These are phyloP conservation scores for Gynandropsis gynandra DNA, from an alignment of 345 rosid species.

Conservation along the genomic window DNA sequence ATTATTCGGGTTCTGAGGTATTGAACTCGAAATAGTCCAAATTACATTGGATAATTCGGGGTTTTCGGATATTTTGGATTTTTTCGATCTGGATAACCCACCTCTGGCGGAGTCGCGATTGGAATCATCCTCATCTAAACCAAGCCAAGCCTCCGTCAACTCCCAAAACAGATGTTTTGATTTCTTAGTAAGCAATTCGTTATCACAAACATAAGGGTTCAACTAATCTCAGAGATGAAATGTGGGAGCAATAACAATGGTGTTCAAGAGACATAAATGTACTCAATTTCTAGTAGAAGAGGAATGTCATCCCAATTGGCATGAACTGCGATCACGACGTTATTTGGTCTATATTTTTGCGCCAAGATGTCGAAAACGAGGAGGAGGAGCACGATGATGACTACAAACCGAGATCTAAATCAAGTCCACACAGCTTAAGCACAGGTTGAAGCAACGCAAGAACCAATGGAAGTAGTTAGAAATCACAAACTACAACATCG, in stretches of 20 bases:
- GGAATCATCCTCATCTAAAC: constrained; percentile 31
- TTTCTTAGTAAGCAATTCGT: constrained; percentile 82
- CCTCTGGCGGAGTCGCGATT: constrained; percentile 66
- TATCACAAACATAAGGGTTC: constrained; percentile 20
- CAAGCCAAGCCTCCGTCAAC: constrained; percentile 67
- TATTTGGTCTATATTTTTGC: constrained; percentile 63
- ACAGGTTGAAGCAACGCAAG: too few relatives aligned
- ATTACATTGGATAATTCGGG: too few relatives aligned
- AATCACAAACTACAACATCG: too few relatives aligned
- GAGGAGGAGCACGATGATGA: constrained; percentile 33
- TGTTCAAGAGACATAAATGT: constrained; percentile 16
- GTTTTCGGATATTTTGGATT: too few relatives aligned
- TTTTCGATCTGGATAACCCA: too few relatives aligned
- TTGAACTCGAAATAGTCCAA: too few relatives aligned
- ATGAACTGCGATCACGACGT: constrained; percentile 74
- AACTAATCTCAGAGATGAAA: constrained; percentile 4
- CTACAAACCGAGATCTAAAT: constrained; percentile 49
- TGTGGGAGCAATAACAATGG: constrained; percentile 11
- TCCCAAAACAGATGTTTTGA: constrained; percentile 84
- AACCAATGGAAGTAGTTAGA: too few relatives aligned
- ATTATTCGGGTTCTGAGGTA: too few relatives aligned
- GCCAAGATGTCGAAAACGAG: constrained; percentile 37
- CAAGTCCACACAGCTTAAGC: constrained; percentile 40
- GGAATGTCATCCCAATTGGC: constrained; percentile 98
- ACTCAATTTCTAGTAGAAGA: constrained; percentile 92